Evolutionary conservation across 1,284 basidiomycete species (phyloP).

Genomic region (Cutaneotrichosporon cavernicola): DNA sequence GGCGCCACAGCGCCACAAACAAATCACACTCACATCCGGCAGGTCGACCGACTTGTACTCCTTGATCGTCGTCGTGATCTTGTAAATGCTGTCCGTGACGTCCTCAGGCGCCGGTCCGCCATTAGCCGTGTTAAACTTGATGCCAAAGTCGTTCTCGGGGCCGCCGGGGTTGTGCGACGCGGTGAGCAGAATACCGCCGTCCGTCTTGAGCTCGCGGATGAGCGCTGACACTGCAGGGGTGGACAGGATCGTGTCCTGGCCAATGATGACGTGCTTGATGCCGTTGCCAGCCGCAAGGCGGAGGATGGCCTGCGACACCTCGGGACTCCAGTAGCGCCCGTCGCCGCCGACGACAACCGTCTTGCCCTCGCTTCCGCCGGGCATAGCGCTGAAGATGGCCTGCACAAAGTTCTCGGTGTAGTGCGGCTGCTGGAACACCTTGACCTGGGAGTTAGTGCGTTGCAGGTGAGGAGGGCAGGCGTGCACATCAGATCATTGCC

Average conservation of each 20-base stretch:
- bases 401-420: conserved; percentile 99
- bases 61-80: conserved; percentile 80
- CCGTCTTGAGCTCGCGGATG: conserved; percentile 92
- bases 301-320: conserved; percentile 86
- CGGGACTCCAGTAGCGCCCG: conserved; percentile 86
- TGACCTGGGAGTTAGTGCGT: conserved; percentile 21
- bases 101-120: conserved; percentile 94
- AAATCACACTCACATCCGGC: conserved; percentile 60
- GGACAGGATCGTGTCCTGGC: conserved; percentile 86
- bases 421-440: conserved; percentile 60
- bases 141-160: conserved; percentile 95
- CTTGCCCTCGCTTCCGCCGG: conserved; percentile 63
- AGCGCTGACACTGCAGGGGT: conserved; percentile 95
- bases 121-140: conserved; percentile 98
- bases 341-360: conserved; percentile 97
- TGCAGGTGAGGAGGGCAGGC: neutral
- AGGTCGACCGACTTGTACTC: conserved; percentile 83
- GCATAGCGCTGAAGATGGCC: conserved; percentile 88
- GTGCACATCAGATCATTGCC: neutral
- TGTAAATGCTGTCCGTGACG: conserved; percentile 91
- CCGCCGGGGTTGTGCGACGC: conserved; percentile 98
- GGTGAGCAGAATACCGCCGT: conserved; percentile 96
- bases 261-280: conserved; percentile 82
- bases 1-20: neutral
- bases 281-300: conserved; percentile 88